Evolutionary conservation across 495 filamentous ascomycete genomes (phyloP), one percentile per base, ranked within the genome.

Genomic region (Aspergillus bertholletiae): DNA sequence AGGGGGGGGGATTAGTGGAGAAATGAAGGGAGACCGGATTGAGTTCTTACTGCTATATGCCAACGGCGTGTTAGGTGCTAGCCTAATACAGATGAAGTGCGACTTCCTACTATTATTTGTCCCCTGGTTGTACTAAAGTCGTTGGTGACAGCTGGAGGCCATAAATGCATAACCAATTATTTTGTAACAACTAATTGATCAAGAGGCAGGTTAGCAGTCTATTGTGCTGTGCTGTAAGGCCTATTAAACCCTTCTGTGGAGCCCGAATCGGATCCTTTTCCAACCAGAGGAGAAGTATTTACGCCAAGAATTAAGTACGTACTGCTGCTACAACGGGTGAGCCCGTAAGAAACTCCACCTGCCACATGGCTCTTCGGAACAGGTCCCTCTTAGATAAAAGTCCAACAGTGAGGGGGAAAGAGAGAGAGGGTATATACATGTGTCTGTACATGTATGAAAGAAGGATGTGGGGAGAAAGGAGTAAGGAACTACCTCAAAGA

Each of bases 321-420:
- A 61, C 58, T 56, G 54, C 64, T 61, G 56, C 60, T 60, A 61
- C 59, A 62, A 51, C 71, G 68, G 71, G 66, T 67, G 58, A 66
- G 63, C 69, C 71, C 71, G 68, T 68, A 62, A 58, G 41, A 57
- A 63, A 64, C 65, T 60, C 61, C 65, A 64, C 65, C 55, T 49
- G 59, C 64, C 62, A 68, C 60, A 65, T 68, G 65, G 65, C 53
- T 54, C 49, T 54, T 56, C 39, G 57, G 46, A 58, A 49, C 23
- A 28, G 32, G 48, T 15, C 32, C 28, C 51, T 32, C 49, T 24
- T 47, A n/a, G n/a, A n/a, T n/a, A n/a, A n/a, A n/a, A n/a, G n/a
- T n/a, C n/a, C n/a, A n/a, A 46, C 18, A 40, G 17, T 9, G 12
- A 47, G 27, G 23, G 20, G 35, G 4, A 46, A 46, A 21, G 23